These are phyloP conservation scores for Amphirosellinia nigrospora DNA, from an alignment of 495 filamentous ascomycete genomes.

Conservation along the genomic window DNA sequence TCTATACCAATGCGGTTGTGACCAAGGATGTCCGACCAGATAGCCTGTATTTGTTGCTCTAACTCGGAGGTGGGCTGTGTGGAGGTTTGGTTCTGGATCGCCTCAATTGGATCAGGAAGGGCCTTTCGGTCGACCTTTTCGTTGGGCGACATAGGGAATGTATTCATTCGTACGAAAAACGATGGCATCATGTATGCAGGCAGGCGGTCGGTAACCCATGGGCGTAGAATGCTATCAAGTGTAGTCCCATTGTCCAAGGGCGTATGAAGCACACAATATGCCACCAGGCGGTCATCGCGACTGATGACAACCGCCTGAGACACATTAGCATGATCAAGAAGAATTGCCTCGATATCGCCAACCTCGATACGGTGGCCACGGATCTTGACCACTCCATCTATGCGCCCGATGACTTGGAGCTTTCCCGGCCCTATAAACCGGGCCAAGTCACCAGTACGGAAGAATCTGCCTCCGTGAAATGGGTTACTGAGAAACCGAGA, in stretches of 20 bases:
- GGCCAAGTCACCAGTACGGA: conserved; percentile 61
- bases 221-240: conserved; percentile 31
- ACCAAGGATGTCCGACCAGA: conserved; percentile 53
- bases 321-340: conserved; percentile 39
- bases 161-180: conserved; percentile 60
- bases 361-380: conserved; percentile 58
- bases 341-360: conserved; percentile 57
- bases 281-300: conserved; percentile 32
- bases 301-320: conserved; percentile 32
- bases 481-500: conserved; percentile 44
- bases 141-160: conserved; percentile 63
- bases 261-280: conserved; percentile 28
- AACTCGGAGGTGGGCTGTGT: conserved; percentile 37
- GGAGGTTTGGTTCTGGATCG: conserved; percentile 51
- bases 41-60: conserved; percentile 50
- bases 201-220: conserved; percentile 46
- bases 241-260: not conserved
- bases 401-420: conserved; percentile 55
- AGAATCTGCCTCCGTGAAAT: conserved; percentile 43
- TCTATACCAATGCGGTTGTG: conserved; percentile 49
- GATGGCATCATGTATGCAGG: conserved; percentile 71
- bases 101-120: conserved; percentile 49
- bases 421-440: conserved; percentile 50
- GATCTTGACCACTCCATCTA: conserved; percentile 57
- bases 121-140: conserved; percentile 61